Conservation (phyloP, 495 filamentous ascomycete species). For the Pseudevernia furfuracea region DNA sequence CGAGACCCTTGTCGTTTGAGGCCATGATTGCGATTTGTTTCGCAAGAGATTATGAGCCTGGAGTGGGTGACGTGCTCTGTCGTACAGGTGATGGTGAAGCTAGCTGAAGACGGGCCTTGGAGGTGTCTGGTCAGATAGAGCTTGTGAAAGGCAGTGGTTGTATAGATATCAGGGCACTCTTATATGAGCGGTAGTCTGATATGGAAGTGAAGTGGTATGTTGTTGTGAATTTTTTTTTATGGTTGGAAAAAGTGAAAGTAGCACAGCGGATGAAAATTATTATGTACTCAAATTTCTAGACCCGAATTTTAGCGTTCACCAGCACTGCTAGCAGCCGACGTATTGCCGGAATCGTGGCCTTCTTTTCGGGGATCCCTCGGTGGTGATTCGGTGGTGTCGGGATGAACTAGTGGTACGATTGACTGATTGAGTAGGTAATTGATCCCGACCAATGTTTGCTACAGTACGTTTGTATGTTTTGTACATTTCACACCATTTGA, state of each 20-base stretch:
- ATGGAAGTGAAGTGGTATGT: neutral
- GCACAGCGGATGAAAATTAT: neutral
- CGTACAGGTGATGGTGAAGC: constrained; percentile 36
- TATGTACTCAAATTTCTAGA: constrained; percentile 4
- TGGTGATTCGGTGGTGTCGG: too few species aligned
- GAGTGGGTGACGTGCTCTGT: constrained; percentile 45
- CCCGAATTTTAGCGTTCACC: neutral
- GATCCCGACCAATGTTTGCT: too few species aligned
- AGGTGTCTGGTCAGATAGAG: constrained; percentile 17
- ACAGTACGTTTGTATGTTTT: too few species aligned
- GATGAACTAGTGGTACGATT: too few species aligned
- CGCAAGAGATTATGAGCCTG: constrained; percentile 63
- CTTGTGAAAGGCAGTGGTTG: constrained; percentile 1
- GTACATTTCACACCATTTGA: too few species aligned
- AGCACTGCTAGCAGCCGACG: neutral
- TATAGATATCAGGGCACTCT: constrained; percentile 18
- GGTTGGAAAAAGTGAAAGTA: neutral
- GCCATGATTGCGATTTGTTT: constrained; percentile 81
- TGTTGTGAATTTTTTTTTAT: constrained; percentile 10
- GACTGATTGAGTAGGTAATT: too few species aligned
- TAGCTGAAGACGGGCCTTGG: constrained; percentile 41
- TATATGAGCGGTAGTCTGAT: constrained; percentile 16
- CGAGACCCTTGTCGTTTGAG: constrained; percentile 85
- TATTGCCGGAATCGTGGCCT: too few species aligned
- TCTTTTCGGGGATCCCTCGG: too few species aligned